Conservation (phyloP, 2,329 filamentous ascomycete species). For the Xylariaceae sp. region DNA sequence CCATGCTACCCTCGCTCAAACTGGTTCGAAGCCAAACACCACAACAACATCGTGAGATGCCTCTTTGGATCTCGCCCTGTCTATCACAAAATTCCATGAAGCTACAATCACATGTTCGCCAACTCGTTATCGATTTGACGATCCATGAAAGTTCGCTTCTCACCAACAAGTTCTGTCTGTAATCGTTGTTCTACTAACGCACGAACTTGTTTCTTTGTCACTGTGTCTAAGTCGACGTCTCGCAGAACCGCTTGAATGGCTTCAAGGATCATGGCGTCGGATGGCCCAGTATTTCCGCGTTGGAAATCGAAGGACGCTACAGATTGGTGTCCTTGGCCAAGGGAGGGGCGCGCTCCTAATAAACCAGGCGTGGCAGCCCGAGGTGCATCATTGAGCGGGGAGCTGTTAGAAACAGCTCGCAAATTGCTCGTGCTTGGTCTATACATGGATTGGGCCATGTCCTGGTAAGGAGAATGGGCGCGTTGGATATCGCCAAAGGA, state of each 20-base stretch:
- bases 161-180: slow-evolving; percentile 82
- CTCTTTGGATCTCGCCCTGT: background rate
- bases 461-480: slow-evolving; percentile 58
- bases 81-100: too few species aligned
- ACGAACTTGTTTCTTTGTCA: slow-evolving; percentile 96
- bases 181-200: slow-evolving; percentile 90
- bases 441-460: slow-evolving; percentile 46
- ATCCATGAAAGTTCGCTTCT: slow-evolving; percentile 86
- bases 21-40: background rate
- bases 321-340: slow-evolving; percentile 49
- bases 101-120: slow-evolving; percentile 73
- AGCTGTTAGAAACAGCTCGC: slow-evolving; percentile 47
- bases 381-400: slow-evolving; percentile 41
- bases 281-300: slow-evolving; percentile 60
- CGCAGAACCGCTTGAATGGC: slow-evolving; percentile 78
- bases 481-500: slow-evolving; percentile 58
- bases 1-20: background rate
- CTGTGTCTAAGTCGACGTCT: slow-evolving; percentile 92
- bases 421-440: slow-evolving; percentile 62
- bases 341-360: slow-evolving; percentile 42
- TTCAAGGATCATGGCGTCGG: slow-evolving; percentile 77
- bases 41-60: background rate
- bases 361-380: slow-evolving; percentile 46
- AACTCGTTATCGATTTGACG: slow-evolving; percentile 89
- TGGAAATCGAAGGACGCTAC: slow-evolving; percentile 60